Conservation (phyloP, 139 green algal species). For the Micromonas commoda region DNA sequence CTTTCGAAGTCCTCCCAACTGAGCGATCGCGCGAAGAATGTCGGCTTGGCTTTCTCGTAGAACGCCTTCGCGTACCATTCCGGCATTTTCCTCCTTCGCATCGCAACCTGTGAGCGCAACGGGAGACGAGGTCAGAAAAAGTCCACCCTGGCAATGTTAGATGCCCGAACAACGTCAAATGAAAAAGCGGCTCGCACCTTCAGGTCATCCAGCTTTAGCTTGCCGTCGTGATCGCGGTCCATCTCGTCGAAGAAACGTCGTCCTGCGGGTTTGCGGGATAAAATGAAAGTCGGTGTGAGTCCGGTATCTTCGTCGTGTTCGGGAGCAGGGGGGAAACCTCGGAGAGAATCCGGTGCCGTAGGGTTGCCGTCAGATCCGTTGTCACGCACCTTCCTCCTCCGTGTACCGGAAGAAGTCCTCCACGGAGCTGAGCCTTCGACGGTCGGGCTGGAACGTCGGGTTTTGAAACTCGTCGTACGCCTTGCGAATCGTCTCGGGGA, state of each 20-base stretch:
- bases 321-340: no score
- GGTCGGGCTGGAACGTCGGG: constrained; percentile 12
- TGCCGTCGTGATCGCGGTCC: constrained; percentile 49
- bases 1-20: constrained; percentile 58
- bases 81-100: constrained; percentile 50
- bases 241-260: constrained; percentile 52
- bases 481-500: background rate
- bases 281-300: no score
- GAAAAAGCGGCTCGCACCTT: constrained; percentile 28
- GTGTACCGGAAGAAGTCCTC: constrained; percentile 55
- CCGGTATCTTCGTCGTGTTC: no score
- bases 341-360: no score
- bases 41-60: constrained; percentile 39
- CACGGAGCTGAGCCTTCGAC: constrained; percentile 37
- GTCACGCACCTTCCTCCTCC: constrained; percentile 40
- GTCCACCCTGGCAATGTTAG: no score
- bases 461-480: background rate
- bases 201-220: constrained; percentile 53
- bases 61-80: constrained; percentile 47
- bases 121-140: background rate
- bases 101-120: constrained; percentile 13
- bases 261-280: no score
- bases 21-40: constrained; percentile 38
- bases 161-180: no score
- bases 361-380: background rate